Conservation (phyloP, 257 asterid species). For the Phtheirospermum japonicum region DNA sequence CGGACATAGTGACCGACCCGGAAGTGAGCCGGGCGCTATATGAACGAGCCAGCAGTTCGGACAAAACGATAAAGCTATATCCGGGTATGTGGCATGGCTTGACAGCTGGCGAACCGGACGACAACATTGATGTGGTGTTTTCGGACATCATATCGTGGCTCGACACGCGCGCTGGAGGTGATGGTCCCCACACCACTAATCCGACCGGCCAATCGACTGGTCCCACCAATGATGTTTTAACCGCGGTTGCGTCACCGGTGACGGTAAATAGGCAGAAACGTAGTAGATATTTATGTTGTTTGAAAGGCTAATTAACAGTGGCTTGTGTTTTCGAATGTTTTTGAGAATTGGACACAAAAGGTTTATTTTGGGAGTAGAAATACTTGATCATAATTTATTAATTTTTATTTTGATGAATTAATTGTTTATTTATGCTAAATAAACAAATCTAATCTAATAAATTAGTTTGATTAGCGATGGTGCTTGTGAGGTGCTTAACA, state of each 20-base stretch:
- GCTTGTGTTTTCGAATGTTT: background rate
- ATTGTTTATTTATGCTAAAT: too few species aligned
- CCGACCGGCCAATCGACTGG: constrained; percentile 1
- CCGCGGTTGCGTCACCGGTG: constrained; percentile 15
- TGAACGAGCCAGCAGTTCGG: constrained; percentile 59
- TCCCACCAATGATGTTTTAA: constrained; percentile 14
- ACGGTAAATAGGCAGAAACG: constrained; percentile 19
- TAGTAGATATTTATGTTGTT: constrained; percentile 53
- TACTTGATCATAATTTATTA: too few species aligned
- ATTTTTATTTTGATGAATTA: too few species aligned
- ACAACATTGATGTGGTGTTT: constrained; percentile 53
- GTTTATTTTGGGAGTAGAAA: too few species aligned
- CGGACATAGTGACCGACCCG: constrained; percentile 87
- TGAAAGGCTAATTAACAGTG: background rate
- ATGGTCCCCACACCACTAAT: background rate
- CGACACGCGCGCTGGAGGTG: constrained; percentile 40
- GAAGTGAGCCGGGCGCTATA: constrained; percentile 76
- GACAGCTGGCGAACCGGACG: constrained; percentile 50
- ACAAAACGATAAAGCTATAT: constrained; percentile 83
- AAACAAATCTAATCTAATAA: too few species aligned
- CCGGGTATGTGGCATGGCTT: constrained; percentile 77
- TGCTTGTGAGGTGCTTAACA: too few species aligned
- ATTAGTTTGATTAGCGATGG: too few species aligned
- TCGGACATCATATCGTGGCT: constrained; percentile 82
- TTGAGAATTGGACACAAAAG: too few species aligned